Evolutionary conservation across 2,329 filamentous ascomycete species (phyloP), one percentile per base, ranked within the genome.

Genomic region (Arthroderma sp.): DNA sequence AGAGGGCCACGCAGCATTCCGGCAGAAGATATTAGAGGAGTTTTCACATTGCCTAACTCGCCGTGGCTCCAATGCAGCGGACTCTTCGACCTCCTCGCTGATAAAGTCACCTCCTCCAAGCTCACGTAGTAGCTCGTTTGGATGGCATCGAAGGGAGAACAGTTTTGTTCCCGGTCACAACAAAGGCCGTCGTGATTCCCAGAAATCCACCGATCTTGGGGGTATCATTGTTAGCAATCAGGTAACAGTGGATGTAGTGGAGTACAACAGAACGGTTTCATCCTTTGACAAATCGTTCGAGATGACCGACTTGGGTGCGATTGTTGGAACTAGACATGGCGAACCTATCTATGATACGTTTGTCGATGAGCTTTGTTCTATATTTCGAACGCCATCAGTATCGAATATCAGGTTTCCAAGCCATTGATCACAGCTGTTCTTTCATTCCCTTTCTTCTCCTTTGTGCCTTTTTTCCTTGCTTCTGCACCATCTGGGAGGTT

Each of bases 211-310:
- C 3, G 50, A 6, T 1, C 66, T 70, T 41, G 74, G 75, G 5
- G 75, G 77, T 22, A 81, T 80, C 55, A 72, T 79, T 65, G 72
- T 80, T 5, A 75, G 73, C 27, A 74, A 77, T 50, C 75, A 81
- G 53, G 72, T 80, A 45, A 72, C 70, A 5, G 70, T 80, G n/a
- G 69, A 77, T 40, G 64, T 69, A 1, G 54, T 54, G 0, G 55
- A 58, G 27, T 34, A 56, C 29, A 50, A 51, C 6, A 55, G 58
- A 10, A 38, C 38, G 7, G 31, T 31, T 7, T 9, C 31, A 6
- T 42, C 15, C 10, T 51, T 53, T 27, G 46, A 15, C 29, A 43
- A 40, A 9, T 30, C 7, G n/a, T 48, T 48, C 43, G 50, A 51
- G 41, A 51, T 51, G 50, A 39, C 43, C 10, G 43, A 48, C 10